Evolutionary conservation across 441 rosid genomes (phyloP).

Genomic region (Croton setiger): DNA sequence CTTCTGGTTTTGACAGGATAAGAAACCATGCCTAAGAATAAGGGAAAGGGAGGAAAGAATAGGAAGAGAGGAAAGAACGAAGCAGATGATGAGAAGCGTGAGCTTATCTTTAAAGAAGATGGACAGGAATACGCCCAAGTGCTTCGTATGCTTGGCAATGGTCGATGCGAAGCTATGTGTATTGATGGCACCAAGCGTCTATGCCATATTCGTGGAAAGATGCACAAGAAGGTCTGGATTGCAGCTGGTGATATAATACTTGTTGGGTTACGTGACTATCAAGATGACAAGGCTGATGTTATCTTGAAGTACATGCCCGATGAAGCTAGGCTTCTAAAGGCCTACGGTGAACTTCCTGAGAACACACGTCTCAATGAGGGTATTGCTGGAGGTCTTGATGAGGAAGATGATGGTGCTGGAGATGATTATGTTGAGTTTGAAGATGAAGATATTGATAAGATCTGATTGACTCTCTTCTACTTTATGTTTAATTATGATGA

Average conservation of each 20-base stretch:
- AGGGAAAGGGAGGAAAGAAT: constrained; percentile 86
- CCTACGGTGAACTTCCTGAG: constrained; percentile 81
- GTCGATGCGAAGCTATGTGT: constrained; percentile 67
- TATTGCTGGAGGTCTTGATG: constrained; percentile 68
- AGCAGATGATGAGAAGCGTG: constrained; percentile 75
- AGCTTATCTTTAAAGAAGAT: constrained; percentile 77
- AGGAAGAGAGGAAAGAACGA: constrained; percentile 89
- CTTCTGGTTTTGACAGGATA: constrained; percentile 14
- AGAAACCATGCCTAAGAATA: constrained; percentile 65
- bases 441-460: constrained; percentile 80
- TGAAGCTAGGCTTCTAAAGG: constrained; percentile 77
- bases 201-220: constrained; percentile 79
- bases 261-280: constrained; percentile 77
- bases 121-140: constrained; percentile 80
- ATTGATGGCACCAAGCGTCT: constrained; percentile 67
- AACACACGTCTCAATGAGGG: constrained; percentile 75
- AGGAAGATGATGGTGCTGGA: constrained; percentile 58
- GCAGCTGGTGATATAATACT: constrained; percentile 79
- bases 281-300: constrained; percentile 85
- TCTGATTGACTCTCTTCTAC: constrained; percentile 28
- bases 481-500: constrained; percentile 23
- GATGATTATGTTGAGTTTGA: constrained; percentile 78
- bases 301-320: constrained; percentile 86
- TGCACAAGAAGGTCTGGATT: constrained; percentile 91
- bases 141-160: constrained; percentile 74